Evolutionary conservation across 768 basidiomycete species (phyloP).

Genomic region (Amanita pseudoporphyria): DNA sequence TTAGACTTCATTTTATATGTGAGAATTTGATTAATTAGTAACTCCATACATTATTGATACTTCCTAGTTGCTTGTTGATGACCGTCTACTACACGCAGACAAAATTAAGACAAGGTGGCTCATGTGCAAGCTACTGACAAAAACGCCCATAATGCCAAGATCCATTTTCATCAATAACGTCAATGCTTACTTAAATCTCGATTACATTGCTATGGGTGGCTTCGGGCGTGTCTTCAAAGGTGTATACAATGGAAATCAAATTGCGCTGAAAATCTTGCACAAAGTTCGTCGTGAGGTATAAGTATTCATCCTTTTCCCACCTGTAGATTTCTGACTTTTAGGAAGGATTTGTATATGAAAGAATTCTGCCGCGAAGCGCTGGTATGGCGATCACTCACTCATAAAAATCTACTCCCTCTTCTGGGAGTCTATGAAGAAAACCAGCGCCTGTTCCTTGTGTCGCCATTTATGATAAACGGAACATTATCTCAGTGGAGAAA

Average conservation of each 20-base stretch:
- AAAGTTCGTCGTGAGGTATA: conserved; percentile 37
- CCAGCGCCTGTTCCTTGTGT: conserved; percentile 72
- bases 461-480: conserved; percentile 59
- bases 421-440: conserved; percentile 66
- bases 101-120: neutral
- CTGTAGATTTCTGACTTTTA: neutral
- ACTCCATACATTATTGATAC: neutral
- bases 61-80: neutral
- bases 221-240: conserved; percentile 77
- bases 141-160: neutral
- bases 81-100: neutral
- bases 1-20: neutral
- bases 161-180: neutral
- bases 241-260: conserved; percentile 50
- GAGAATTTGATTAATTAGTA: neutral
- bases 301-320: neutral
- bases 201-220: conserved; percentile 57
- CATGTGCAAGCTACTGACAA: neutral
- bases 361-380: conserved; percentile 62
- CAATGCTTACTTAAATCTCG: neutral
- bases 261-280: conserved; percentile 66
- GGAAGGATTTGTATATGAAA: too few species aligned
- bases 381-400: conserved; percentile 61
- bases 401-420: conserved; percentile 62
- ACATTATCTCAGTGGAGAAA: conserved; percentile 52